Conservation (phyloP, 1,284 basidiomycete species). For the Moniliella sp. region DNA sequence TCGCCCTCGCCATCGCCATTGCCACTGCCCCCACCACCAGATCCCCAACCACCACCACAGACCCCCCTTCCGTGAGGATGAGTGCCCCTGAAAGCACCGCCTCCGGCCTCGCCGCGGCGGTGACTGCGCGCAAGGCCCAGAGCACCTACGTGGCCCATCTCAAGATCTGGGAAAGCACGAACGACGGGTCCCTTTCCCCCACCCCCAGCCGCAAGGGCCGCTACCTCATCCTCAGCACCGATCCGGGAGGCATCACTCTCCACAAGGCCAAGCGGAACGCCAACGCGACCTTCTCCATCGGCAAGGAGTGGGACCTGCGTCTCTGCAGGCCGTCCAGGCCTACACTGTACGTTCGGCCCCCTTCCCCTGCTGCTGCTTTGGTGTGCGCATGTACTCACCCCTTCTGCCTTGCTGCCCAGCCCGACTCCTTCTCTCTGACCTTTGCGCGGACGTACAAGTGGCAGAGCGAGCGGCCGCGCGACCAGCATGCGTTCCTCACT, state of each 20-base stretch:
- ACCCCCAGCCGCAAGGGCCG: slow-evolving; percentile 15
- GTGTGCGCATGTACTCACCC: background rate
- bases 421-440: slow-evolving; percentile 20
- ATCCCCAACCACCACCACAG: too few species aligned
- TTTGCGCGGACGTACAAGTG: slow-evolving; percentile 21
- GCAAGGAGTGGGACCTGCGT: slow-evolving; percentile 77
- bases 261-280: slow-evolving; percentile 88
- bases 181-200: slow-evolving; percentile 2
- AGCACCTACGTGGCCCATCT: slow-evolving; percentile 29
- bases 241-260: slow-evolving; percentile 18
- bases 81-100: too few species aligned
- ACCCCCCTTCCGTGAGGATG: too few species aligned
- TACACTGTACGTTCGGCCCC: slow-evolving; percentile 42
- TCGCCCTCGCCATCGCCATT: too few species aligned
- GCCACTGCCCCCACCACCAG: too few species aligned
- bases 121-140: slow-evolving; percentile 13
- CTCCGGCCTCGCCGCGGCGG: slow-evolving; percentile 22
- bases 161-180: slow-evolving; percentile 25
- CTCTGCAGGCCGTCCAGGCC: slow-evolving; percentile 59
- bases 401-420: slow-evolving; percentile 3
- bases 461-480: slow-evolving; percentile 19
- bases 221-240: slow-evolving; percentile 23
- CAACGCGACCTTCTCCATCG: slow-evolving; percentile 83
- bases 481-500: slow-evolving; percentile 20
- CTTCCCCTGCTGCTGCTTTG: background rate